Percentiles rank a stretch among this genome's conserved stretches.
phyloP scores from a whole-genome alignment of 441 rosid species.

The Arabidopsis hybrid region DNA sequence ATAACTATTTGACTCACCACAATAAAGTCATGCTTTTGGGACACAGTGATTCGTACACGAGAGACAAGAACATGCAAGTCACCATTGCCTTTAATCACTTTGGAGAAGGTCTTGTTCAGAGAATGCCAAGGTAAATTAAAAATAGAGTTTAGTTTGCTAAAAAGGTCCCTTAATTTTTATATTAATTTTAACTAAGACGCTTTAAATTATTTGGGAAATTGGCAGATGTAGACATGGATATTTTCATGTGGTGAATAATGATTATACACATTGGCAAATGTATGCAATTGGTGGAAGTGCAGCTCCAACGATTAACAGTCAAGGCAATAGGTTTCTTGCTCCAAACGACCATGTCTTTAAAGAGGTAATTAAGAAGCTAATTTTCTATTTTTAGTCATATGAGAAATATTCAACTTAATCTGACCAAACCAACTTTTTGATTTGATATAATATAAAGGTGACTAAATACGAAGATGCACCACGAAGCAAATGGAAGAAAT shows the following conservation, averaged over 20 bases:
- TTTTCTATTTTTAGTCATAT: neutral
- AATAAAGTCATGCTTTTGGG: constrained; percentile 61
- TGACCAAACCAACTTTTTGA: neutral
- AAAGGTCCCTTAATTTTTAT: neutral
- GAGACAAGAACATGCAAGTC: constrained; percentile 59
- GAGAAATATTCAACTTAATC: neutral
- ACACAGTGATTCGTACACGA: constrained; percentile 54
- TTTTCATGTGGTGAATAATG: constrained; percentile 63
- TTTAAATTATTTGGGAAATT: neutral
- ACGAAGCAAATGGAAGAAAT: constrained; percentile 46
- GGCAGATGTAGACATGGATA: constrained; percentile 61
- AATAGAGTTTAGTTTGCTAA: constrained; percentile 12
- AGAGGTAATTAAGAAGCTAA: constrained; percentile 40
- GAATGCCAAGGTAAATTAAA: constrained; percentile 56
- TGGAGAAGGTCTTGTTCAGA: constrained; percentile 59
- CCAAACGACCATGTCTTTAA: constrained; percentile 49
- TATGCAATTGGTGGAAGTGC: constrained; percentile 65
- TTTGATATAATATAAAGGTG: constrained; percentile 30
- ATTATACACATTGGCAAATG: constrained; percentile 63
- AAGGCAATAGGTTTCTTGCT: constrained; percentile 58
- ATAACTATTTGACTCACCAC: constrained; percentile 71
- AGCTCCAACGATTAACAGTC: constrained; percentile 57
- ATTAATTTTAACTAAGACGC: neutral
- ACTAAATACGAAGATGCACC: constrained; percentile 55
- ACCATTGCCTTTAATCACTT: constrained; percentile 61